Evolutionary conservation across 345 rosid species (phyloP).

Genomic region (Clausena lansium): DNA sequence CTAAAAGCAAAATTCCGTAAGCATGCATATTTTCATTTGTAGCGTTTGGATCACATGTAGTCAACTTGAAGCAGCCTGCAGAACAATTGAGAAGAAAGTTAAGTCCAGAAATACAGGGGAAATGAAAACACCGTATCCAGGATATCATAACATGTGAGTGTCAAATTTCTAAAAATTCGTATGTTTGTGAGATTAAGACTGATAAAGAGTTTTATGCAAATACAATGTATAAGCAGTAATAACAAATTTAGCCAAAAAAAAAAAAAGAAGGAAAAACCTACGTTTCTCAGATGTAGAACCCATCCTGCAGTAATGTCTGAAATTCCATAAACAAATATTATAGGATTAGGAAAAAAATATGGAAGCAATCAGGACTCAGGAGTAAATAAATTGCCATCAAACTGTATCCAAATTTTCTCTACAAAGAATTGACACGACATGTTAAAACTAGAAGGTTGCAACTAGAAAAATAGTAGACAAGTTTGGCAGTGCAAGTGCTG

Average conservation of each 20-base stretch:
- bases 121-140: background rate
- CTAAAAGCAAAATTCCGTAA: conserved; percentile 81
- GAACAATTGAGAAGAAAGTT: conserved; percentile 19
- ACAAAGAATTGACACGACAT: background rate
- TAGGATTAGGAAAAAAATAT: conserved; percentile 9
- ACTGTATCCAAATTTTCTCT: background rate
- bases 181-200: background rate
- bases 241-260: conserved; percentile 2
- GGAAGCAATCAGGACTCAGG: background rate
- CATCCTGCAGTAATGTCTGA: conserved; percentile 77
- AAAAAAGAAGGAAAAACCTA: conserved; percentile 39
- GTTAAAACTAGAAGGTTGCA: background rate
- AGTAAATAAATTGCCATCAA: background rate
- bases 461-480: background rate
- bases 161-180: background rate
- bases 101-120: conserved; percentile 14
- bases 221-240: background rate
- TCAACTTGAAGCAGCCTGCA: conserved; percentile 84
- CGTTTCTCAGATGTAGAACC: conserved; percentile 80
- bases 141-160: background rate
- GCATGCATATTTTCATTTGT: conserved; percentile 77
- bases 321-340: conserved; percentile 16
- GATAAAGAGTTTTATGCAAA: background rate
- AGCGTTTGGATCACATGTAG: conserved; percentile 63
- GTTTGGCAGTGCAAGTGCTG: conserved; percentile 4